These are phyloP conservation scores for Lagerstroemia speciosa DNA, from an alignment of 345 rosid species.

Conservation along the genomic window DNA sequence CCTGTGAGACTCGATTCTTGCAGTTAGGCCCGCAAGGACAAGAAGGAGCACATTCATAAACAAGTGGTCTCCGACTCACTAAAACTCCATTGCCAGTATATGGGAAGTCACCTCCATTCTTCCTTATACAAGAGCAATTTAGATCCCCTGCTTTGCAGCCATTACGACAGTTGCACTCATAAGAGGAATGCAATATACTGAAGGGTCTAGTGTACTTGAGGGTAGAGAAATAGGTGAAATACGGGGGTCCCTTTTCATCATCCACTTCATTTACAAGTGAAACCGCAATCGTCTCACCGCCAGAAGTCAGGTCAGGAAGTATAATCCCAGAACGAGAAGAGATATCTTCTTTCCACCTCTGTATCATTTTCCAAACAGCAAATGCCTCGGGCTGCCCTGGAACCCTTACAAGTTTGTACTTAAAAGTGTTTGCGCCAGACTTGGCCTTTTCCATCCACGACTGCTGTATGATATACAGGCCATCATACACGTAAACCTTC, in stretches of 20 bases:
- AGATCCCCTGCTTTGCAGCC: conserved; percentile 59
- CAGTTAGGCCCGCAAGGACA: conserved; percentile 67
- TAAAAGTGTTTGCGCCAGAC: conserved; percentile 67
- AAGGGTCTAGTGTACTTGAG: conserved; percentile 43
- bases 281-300: conserved; percentile 59
- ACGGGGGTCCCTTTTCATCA: conserved; percentile 70
- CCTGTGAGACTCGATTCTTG: conserved; percentile 60
- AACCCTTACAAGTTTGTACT: conserved; percentile 53
- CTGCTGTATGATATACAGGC: conserved; percentile 55
- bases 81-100: conserved; percentile 53
- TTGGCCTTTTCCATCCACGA: conserved; percentile 79
- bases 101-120: conserved; percentile 62
- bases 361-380: conserved; percentile 56
- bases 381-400: conserved; percentile 67
- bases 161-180: conserved; percentile 31
- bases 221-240: conserved; percentile 50
- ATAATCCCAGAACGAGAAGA: conserved; percentile 49
- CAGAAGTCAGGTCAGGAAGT: conserved; percentile 75
- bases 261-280: conserved; percentile 82
- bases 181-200: conserved; percentile 17
- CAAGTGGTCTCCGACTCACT: conserved; percentile 48
- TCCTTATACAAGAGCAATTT: conserved; percentile 60
- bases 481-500: conserved; percentile 67
- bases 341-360: conserved; percentile 49
- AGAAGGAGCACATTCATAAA: conserved; percentile 73